Conservation (phyloP, 805 yeast genomes). For the Wickerhamomyces alni region DNA sequence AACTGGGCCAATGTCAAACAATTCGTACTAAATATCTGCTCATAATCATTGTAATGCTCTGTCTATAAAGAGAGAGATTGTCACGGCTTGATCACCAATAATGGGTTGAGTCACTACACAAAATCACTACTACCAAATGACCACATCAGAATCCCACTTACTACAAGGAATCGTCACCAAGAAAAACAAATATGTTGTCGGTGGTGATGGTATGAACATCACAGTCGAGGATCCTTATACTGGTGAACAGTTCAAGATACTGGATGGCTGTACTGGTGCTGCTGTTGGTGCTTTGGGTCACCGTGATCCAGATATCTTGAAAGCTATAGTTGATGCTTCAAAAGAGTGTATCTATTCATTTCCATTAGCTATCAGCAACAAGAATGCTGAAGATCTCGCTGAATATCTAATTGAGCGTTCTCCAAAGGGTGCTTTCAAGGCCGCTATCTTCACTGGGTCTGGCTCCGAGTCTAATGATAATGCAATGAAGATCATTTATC, state of each 20-base stretch:
- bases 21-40: no score
- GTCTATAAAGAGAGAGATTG: no score
- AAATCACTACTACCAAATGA: neutral
- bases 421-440: conserved; percentile 35
- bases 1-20: no score
- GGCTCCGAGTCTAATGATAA: conserved; percentile 70
- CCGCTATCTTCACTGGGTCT: conserved; percentile 45
- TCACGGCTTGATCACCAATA: no score
- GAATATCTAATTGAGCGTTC: conserved; percentile 37
- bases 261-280: conserved; percentile 45
- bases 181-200: conserved; percentile 15
- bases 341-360: conserved; percentile 32
- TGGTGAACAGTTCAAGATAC: conserved; percentile 24
- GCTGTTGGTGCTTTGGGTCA: conserved; percentile 46
- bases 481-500: conserved; percentile 50
- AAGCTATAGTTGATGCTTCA: conserved; percentile 34
- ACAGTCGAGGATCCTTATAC: conserved; percentile 31
- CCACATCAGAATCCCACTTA: neutral
- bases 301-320: conserved; percentile 33
- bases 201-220: conserved; percentile 32
- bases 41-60: no score
- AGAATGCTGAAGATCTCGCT: conserved; percentile 36
- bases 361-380: conserved; percentile 25
- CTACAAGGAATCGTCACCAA: neutral
- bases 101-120: no score